Base-by-base conservation (phyloP, 371 early-diverging fungal species). In the Mortierella sp. region DNA sequence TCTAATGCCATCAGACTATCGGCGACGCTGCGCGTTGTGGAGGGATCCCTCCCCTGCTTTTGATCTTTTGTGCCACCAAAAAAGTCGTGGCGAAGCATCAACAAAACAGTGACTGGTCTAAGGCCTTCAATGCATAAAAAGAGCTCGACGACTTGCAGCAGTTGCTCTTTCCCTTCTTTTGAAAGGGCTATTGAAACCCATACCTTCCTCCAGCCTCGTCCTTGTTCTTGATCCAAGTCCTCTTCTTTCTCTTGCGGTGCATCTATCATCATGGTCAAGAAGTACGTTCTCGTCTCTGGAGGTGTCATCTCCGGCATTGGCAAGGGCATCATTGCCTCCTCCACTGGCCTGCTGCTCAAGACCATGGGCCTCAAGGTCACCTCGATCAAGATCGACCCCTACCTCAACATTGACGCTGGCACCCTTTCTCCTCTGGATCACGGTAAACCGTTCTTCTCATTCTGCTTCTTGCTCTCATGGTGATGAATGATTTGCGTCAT, bases 381-480 rank as follows among this genome's bases (percentile, higher is more conserved):
- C 49, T 93, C 97, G 63, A 96, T 99, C 88, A 99, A 99, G 85
- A 99, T 99, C 70, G 99, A 99, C 81, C 99, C 99, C 24, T 99
- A 99, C 83, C 86, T 99, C 60, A 99, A 99, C 89, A 97, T 96
- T 78, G 99, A 99, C 81, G 99, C 99, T 56, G 99, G 99, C 77
- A 94, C 97, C 24, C 85, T 99, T 84, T 92, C 90, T 60, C 99
- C 99, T 61, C 84, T 96, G 53, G 99, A 99, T 82, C 99, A 99
- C 83, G 99, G 98, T 90, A 82, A 48, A 4, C 7, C 10, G 34
- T 10, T 34, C 34, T 34, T 39, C 49, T 22, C 51, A 27, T 21
- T 29, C 44, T 43, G 13, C 12, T n/a, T 25, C 27, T 14, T 39
- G n/a, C n/a, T n/a, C n/a, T n/a, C n/a, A n/a, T n/a, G n/a, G n/a